Base-by-base conservation (phyloP, 2,329 filamentous ascomycete genomes). In the Dendryphion nanum region DNA sequence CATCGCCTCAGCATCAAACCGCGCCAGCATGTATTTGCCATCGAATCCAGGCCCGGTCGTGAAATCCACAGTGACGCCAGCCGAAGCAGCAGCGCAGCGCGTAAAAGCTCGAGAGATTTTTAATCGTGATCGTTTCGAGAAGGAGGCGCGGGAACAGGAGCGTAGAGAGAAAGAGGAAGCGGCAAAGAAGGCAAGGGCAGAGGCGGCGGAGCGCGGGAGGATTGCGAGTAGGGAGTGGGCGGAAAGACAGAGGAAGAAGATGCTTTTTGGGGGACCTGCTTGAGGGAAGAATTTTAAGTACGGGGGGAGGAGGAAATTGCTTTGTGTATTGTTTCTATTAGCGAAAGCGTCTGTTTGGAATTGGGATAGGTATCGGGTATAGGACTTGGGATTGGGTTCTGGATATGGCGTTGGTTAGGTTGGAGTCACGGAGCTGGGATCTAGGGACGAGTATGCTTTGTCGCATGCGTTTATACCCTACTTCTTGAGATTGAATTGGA, bases 211-310 rank as follows among this genome's bases (percentile, higher is more conserved):
- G 54, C 48, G 71, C 4, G 66, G 71, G 1, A 51, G 72, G 13
- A 60, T 63, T 28, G 59, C 65, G 24, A 70, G 66, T 48, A 48
- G 71, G 8, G 71, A 74, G 51, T 76, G 72, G 72, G 72, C 72
- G 4, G 70, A 72, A 57, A 70, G 67, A 61, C 67, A 71, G 59
- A 66, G 57, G 59, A 64, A 62, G 59, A 66, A 59, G 52, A 47
- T 49, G 47, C 42, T 56, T 51, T 52, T 32, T 18, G 45, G 37
- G 16, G 45, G 29, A 14, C 23, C 23, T 26, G n/a, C n/a, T n/a
- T n/a, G n/a, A n/a, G n/a, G n/a, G n/a, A n/a, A n/a, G n/a, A n/a
- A n/a, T n/a, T n/a, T n/a, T n/a, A n/a, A n/a, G n/a, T n/a, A n/a
- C n/a, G n/a, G n/a, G n/a, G n/a, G n/a, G n/a, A n/a, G n/a, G n/a